Conservation (phyloP, 306 rosid species). For the Medicago lupulina region DNA sequence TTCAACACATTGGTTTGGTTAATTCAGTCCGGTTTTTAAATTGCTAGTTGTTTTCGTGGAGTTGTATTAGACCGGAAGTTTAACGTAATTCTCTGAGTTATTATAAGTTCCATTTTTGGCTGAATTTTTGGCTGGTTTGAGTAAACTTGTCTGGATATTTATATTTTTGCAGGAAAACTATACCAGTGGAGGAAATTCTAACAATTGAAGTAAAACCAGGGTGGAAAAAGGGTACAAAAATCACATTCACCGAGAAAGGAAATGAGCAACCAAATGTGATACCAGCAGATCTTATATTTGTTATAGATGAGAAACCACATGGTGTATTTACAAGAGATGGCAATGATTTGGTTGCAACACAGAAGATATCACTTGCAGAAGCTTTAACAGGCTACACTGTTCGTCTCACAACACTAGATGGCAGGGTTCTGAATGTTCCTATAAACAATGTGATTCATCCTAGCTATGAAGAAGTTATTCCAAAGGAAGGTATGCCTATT, state of each 20-base stretch:
- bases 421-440: constrained; percentile 35
- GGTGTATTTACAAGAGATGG: constrained; percentile 39
- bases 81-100: background rate
- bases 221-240: constrained; percentile 46
- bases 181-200: constrained; percentile 45
- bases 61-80: background rate
- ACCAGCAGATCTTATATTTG: constrained; percentile 42
- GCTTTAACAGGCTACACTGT: constrained; percentile 42
- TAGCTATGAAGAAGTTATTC: constrained; percentile 40
- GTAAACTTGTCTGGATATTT: background rate
- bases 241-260: constrained; percentile 44
- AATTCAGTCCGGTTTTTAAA: too few relatives aligned
- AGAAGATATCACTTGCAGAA: constrained; percentile 39
- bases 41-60: background rate
- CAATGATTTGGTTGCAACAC: constrained; percentile 44
- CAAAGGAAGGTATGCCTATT: constrained; percentile 46
- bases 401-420: constrained; percentile 43
- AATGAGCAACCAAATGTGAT: constrained; percentile 44
- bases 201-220: constrained; percentile 42
- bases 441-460: constrained; percentile 44
- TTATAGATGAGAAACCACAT: constrained; percentile 42
- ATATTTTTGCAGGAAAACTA: constrained; percentile 36
- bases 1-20: too few relatives aligned
- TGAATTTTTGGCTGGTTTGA: background rate
- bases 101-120: background rate